Evolutionary conservation across 1,139 yeast species (phyloP), one percentile per base, ranked within the genome.

Genomic region (Lodderomyces oxycetoniae): DNA sequence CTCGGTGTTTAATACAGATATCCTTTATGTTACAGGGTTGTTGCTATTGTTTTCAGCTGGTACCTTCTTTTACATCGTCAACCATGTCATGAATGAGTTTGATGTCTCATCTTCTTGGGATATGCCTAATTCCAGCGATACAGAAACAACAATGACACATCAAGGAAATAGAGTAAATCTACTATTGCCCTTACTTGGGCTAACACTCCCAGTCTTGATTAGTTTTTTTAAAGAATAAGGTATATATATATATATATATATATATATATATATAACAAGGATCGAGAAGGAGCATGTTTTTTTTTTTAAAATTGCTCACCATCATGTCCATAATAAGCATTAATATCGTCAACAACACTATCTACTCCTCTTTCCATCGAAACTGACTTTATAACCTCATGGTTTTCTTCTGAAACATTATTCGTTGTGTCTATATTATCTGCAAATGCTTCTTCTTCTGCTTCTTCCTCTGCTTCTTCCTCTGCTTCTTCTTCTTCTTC

Each of bases 11-110:
- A 17, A 31, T 12, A 21, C 20, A 6, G 47, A 52, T 38, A 47
- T 61, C 30, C 61, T 67, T 46, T 59, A 67, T 42, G 59, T 79
- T n/a, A 31, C 29, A 11, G 82, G 79, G 1, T 43, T 67, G 2
- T 52, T 78, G 23, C 56, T 79, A 33, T 53, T 81, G 10, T 77
- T 79, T 44, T 74, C 83, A 38, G 85, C 83, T 4, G 94, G 94
- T 4, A 79, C 87, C 1, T 83, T 83, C 48, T 53, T 82, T 21
- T 83, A 71, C 46, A 85, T 83, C 22, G 83, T 86, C 10, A 65
- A 75, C 40, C 86, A 82, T 50, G 76, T 81, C 3, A 66, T 77
- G 62, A 55, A 64, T 32, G 74, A 67, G 28, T 36, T 46, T 12
- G 27, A 26, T 4, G 29, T 25, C 16, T 10, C 13, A 5, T 25